phyloP scores from a whole-genome alignment of 768 basidiomycete species.

The Tricholomella constricta region DNA sequence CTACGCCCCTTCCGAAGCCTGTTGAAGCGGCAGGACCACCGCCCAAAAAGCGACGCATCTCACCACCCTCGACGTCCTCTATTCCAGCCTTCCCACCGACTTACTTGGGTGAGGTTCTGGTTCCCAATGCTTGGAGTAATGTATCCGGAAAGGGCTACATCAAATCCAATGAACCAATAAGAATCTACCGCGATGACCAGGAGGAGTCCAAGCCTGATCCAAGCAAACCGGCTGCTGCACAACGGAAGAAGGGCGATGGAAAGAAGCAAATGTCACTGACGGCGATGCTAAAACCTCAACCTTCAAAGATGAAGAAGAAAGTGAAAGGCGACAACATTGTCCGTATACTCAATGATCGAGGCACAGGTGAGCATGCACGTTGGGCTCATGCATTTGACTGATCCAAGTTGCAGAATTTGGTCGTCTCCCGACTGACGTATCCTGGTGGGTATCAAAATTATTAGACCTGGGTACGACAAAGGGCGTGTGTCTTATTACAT shows the following conservation, averaged over 20 bases:
- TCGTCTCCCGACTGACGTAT: conserved; percentile 66
- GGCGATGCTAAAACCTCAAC: conserved; percentile 64
- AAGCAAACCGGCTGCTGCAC: conserved; percentile 30
- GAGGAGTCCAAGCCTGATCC: conserved; percentile 32
- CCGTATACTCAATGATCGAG: conserved; percentile 61
- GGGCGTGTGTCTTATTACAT: background rate
- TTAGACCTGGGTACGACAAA: conserved; percentile 61
- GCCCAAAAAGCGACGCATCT: conserved; percentile 56
- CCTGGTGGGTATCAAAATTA: conserved; percentile 73
- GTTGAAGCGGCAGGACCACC: conserved; percentile 30
- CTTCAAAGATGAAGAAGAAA: conserved; percentile 56
- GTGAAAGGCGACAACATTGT: conserved; percentile 66
- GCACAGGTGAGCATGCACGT: conserved; percentile 54
- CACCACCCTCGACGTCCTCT: conserved; percentile 24
- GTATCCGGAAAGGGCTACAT: conserved; percentile 73
- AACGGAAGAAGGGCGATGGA: conserved; percentile 36
- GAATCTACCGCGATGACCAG: conserved; percentile 55
- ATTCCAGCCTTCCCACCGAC: conserved; percentile 27
- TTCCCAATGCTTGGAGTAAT: conserved; percentile 79
- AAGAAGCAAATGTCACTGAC: conserved; percentile 70
- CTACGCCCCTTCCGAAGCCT: conserved; percentile 12
- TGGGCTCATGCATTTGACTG: background rate
- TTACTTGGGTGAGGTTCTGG: conserved; percentile 69
- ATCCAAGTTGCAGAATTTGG: conserved; percentile 63
- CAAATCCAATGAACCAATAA: conserved; percentile 60